phyloP scores from a whole-genome alignment of 2,329 filamentous ascomycete genomes.

The Ceratocystis colombiana region DNA sequence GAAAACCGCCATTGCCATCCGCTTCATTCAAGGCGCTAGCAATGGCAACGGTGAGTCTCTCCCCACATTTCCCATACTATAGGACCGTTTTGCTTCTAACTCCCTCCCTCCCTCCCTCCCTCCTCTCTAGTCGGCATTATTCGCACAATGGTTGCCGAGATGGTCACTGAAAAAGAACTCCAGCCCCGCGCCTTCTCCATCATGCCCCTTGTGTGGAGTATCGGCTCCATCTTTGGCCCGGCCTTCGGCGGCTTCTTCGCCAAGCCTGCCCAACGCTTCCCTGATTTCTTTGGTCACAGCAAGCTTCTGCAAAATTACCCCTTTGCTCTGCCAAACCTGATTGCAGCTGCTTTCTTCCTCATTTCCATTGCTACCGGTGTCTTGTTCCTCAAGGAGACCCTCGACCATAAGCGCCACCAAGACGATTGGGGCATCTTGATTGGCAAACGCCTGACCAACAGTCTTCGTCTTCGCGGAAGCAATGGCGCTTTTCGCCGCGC shows the following conservation, averaged over 20 bases:
- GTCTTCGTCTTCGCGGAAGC: slow-evolving; percentile 30
- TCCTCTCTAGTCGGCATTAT: slow-evolving; percentile 66
- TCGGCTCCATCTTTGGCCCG: slow-evolving; percentile 81
- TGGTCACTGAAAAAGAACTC: slow-evolving; percentile 76
- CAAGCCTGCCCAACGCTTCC: slow-evolving; percentile 65
- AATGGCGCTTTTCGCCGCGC: slow-evolving; percentile 33
- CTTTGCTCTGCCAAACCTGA: slow-evolving; percentile 74
- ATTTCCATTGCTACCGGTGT: slow-evolving; percentile 62
- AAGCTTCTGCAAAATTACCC: slow-evolving; percentile 66
- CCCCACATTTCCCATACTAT: background rate
- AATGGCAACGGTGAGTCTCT: slow-evolving; percentile 64
- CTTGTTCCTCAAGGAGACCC: slow-evolving; percentile 78
- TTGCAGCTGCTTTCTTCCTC: slow-evolving; percentile 66
- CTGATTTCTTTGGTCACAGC: slow-evolving; percentile 55
- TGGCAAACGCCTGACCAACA: slow-evolving; percentile 53
- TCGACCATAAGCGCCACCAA: slow-evolving; percentile 57
- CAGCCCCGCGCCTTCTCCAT: slow-evolving; percentile 84
- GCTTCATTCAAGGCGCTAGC: slow-evolving; percentile 68
- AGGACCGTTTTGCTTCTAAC: background rate
- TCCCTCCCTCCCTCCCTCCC: background rate
- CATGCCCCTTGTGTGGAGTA: slow-evolving; percentile 83
- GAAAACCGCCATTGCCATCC: slow-evolving; percentile 65
- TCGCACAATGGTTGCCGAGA: slow-evolving; percentile 81
- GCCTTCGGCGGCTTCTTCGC: slow-evolving; percentile 80
- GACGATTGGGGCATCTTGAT: slow-evolving; percentile 67